A percentile compares a stretch with the other conserved stretches of the same genome.
Conservation (phyloP, 352 stramenopile species). For the Phytophthora foliorum region DNA sequence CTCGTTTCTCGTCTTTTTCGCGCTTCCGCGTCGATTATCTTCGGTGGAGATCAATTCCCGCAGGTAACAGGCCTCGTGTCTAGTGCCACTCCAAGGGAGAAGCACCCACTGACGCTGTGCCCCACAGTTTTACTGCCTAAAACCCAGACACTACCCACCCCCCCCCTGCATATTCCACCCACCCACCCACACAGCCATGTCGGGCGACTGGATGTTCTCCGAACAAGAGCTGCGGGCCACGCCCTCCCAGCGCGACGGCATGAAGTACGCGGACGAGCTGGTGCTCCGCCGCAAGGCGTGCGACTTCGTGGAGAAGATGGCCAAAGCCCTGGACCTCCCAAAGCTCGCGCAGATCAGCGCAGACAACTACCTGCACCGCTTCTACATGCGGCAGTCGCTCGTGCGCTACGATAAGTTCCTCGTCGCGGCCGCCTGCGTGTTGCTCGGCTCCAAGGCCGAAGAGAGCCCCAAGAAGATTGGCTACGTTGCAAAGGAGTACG, state of each 20-base stretch:
- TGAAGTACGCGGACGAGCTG: conserved; percentile 82
- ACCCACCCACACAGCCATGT: conserved; percentile 33
- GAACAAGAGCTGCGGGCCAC: conserved; percentile 71
- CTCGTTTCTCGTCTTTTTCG: conserved; percentile 22
- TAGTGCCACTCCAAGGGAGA: background rate
- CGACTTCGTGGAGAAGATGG: conserved; percentile 90
- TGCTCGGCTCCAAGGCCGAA: conserved; percentile 88
- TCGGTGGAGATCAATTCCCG: conserved; percentile 38
- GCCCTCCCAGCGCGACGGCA: conserved; percentile 78
- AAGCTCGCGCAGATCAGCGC: conserved; percentile 88
- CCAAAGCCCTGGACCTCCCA: conserved; percentile 77
- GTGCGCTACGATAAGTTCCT: conserved; percentile 89
- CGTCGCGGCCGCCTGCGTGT: conserved; percentile 83
- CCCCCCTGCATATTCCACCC: conserved; percentile 8
- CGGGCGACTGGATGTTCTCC: conserved; percentile 83
- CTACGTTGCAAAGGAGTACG: conserved; percentile 80
- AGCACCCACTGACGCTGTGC: conserved; percentile 10
- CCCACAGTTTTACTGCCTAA: conserved; percentile 21
- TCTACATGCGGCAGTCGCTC: conserved; percentile 89
- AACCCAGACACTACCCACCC: conserved; percentile 1
- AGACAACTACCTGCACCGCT: conserved; percentile 90
- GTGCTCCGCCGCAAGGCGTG: conserved; percentile 78
- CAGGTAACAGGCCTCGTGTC: conserved; percentile 24
- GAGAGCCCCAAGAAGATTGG: conserved; percentile 85
- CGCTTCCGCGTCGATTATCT: conserved; percentile 3